Base-by-base conservation (phyloP, 495 filamentous ascomycete species). In the Xylaria telfairii region DNA sequence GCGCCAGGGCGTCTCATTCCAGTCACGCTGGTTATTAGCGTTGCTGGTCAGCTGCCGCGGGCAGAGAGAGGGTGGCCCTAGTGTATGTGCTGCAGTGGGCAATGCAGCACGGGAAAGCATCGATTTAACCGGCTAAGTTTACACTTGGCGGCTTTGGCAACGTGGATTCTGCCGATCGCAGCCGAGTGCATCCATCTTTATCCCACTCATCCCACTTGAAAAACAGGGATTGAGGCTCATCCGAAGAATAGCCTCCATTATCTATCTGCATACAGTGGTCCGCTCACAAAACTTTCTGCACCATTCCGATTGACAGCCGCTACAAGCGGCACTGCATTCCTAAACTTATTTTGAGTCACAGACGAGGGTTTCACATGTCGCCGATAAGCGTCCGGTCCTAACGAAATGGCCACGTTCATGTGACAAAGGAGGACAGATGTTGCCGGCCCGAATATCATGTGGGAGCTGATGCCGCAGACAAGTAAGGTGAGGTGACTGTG, bases 191-290 rank as follows among this genome's bases (percentile, higher is more conserved):
- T 32, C 64, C 64, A 42, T n/a, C 28, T 15, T 49, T 26, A 65
- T 34, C 62, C 42, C 21, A 61, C 37, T 26, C n/a, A 41, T 39
- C 57, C 57, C 57, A 61, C 37, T 24, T 37, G n/a, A 12, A 32
- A 6, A 57, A 1, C 54, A 56, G 53, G 53, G 30, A 6, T 19
- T 10, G 57, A 24, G 9, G 30, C 59, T 62, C 13, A 53, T 42
- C 64, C 64, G 64, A 54, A 41, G 64, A 66, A 66, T 66, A 66
- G 64, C 64, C 64, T 54, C 46, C 32, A 60, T 34, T 39, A n/a
- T 2, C 32, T 39, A n/a, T 2, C 32, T 59, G 54, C 54, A 59
- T 39, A 30, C 26, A 32, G 30, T 32, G 30, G n/a, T 32, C 39
- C 13, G 39, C 39, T 57, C 30, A 34, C 56, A 59, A 37, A 34